Evolutionary conservation across 2,329 filamentous ascomycete genomes (phyloP), one percentile per base, ranked within the genome.

Genomic region (Plectosphaerella sp.): DNA sequence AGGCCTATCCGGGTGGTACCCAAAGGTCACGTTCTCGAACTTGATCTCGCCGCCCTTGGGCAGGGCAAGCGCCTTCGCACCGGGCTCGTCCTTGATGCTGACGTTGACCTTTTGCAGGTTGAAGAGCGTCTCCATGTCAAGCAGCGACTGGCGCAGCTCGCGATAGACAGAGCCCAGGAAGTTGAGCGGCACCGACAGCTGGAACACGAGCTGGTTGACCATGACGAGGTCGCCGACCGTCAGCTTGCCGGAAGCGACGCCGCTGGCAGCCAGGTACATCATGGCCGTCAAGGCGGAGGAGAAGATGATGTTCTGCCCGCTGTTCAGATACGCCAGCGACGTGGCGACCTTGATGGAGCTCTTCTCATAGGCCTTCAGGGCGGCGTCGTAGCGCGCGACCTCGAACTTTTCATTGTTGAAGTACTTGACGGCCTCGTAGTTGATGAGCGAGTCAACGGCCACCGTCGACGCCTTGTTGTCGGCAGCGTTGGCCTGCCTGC

Each of bases 391-490:
- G 42, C 94, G 84, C 33, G 82, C 80, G 43, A 96, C 90, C 72
- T 99, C 94, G 59, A 91, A 97, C 59, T 88, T 90, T 66, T 99
- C 95, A 64, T 99, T 99, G 75, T 99, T 99, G 75, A 97, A 99
- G 74, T 97, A 96, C 72, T 99, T 99, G 65, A 99, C 94, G 14
- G 95, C 93, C 71, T 99, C 94, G 64, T 97, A 99, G 73, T 99
- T 99, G 76, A 99, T 96, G 48, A 99, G 75, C 1, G 92, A 96
- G 72, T 99, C 94, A 2, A 97, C 92, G 0, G 93, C 93, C 8
- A 97, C 91, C 0, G 93, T 97, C 1, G 93, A 95, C 0, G 91
- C 94, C 66, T 86, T 90, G 71, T 97, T 99, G 62, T 99, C 95
- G 1, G 94, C 95, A 6, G 91, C 91, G 67, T 99, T 99, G 39